Percentiles rank a stretch among this genome's conserved stretches.
Evolutionary conservation across 2,329 filamentous ascomycete species (phyloP).

Genomic region (Aureobasidium sp.): DNA sequence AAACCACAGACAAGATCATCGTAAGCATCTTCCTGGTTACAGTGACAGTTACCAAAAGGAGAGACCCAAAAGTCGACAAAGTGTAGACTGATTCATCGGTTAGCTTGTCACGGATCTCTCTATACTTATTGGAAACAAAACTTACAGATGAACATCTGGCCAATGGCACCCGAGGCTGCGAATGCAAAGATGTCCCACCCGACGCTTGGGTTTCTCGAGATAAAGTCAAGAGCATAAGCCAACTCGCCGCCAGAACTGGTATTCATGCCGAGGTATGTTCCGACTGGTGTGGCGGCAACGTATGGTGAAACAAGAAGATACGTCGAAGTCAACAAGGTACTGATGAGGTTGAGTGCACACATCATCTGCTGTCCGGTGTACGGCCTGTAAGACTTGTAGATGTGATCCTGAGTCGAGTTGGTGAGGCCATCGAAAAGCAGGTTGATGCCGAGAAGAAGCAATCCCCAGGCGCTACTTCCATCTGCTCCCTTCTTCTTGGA

Average conservation of each 20-base stretch:
- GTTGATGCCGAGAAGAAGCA: slow-evolving; percentile 80
- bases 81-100: slow-evolving; percentile 59
- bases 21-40: slow-evolving; percentile 99
- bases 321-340: slow-evolving; percentile 64
- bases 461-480: slow-evolving; percentile 65
- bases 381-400: slow-evolving; percentile 69
- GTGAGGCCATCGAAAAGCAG: slow-evolving; percentile 92
- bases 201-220: slow-evolving; percentile 70
- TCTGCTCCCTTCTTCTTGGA: slow-evolving; percentile 35
- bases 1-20: slow-evolving; percentile 92
- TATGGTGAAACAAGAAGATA: slow-evolving; percentile 77
- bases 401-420: slow-evolving; percentile 93
- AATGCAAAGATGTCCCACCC: slow-evolving; percentile 87
- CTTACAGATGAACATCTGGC: slow-evolving; percentile 84
- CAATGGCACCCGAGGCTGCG: slow-evolving; percentile 80
- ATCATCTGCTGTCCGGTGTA: slow-evolving; percentile 98
- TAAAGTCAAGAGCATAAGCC: slow-evolving; percentile 69
- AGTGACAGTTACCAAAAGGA: slow-evolving; percentile 90
- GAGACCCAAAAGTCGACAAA: slow-evolving; percentile 80
- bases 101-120: neutral
- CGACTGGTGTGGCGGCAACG: slow-evolving; percentile 55
- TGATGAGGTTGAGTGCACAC: slow-evolving; percentile 92
- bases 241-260: slow-evolving; percentile 59
- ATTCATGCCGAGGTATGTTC: slow-evolving; percentile 36
- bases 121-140: slow-evolving; percentile 5